phyloP scores from a whole-genome alignment of 805 yeast genomes.

The Metschnikowia drakensbergensis region DNA sequence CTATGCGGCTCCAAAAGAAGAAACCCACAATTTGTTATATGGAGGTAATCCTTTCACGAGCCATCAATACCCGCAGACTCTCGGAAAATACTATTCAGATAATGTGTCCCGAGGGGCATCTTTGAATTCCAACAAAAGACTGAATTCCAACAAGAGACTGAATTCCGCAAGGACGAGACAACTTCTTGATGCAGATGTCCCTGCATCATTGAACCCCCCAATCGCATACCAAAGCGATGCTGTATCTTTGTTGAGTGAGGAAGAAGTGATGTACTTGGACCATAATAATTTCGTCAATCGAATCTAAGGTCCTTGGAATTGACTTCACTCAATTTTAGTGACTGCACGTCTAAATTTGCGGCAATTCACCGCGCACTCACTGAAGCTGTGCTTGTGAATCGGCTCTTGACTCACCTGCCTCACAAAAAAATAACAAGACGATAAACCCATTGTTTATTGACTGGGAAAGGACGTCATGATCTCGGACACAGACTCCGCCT shows the following conservation, averaged over 20 bases:
- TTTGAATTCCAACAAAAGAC: constrained; percentile 3
- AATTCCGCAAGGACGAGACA: constrained; percentile 6
- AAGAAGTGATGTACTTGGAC: constrained; percentile 14
- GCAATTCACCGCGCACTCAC: constrained; percentile 3
- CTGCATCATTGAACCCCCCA: not conserved
- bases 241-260: constrained; percentile 13
- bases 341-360: not conserved
- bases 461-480: not conserved
- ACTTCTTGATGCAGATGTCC: constrained; percentile 5
- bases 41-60: constrained; percentile 15
- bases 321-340: not conserved
- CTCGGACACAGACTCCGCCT: not conserved
- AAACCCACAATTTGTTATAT: constrained; percentile 22
- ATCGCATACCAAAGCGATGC: not conserved
- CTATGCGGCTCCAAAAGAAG: constrained; percentile 19
- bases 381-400: not conserved
- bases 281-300: constrained; percentile 12
- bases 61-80: constrained; percentile 16
- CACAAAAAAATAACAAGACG: not conserved
- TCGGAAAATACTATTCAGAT: constrained; percentile 7
- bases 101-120: constrained; percentile 11
- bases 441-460: not conserved
- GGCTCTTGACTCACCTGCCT: not conserved
- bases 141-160: not conserved
- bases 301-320: not conserved